Evolutionary conservation across 2,329 filamentous ascomycete species (phyloP), one percentile per base, ranked within the genome.

Genomic region (Myriangium duriaei): DNA sequence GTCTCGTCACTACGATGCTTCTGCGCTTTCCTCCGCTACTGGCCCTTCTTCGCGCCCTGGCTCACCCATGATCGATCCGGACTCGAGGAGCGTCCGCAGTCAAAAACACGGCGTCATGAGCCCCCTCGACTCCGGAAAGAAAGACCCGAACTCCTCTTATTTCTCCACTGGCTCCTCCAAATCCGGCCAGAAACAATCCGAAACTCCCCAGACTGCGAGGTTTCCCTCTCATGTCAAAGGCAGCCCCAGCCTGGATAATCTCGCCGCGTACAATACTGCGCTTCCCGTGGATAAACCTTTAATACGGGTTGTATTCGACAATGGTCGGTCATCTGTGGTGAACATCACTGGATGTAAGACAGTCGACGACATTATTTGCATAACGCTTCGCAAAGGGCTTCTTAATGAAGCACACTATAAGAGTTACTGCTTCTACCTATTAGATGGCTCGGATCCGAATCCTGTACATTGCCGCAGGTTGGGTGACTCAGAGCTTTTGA

Each of bases 351-450:
- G 83, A 47, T 95, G 87, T 68, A 86, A 79, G 53, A 91, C 81
- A 4, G 82, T 85, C 43, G 91, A 95, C 52, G 86, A 96, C 48
- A 83, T 96, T 37, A 88, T 95, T 67, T 72, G 86, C 32, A 81
- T 84, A 43, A 93, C 91, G 0, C 63, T 96, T 31, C 76, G 81
- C 48, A 96, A 96, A 58, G 83, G 94, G 46, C 77, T 79, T 29
- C 71, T 94, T 18, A 82, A 86, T 14, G 86, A 94, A 54, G 83
- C 88, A 45, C 86, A 95, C 52, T 82, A 91, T 56, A 76, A 86
- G 51, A 94, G 92, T 53, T 96, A 94, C 62, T 95, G 87, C 64
- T 96, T 98, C 63, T 96, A 91, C 68, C 80, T 94, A 1, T 68
- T 96, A 42, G 79, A 84, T 47, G 88, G 87, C 35, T 67, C 85